Evolutionary conservation across 1,139 yeast genomes (phyloP), one percentile per base, ranked within the genome.

Genomic region (Candida glucosophila): DNA sequence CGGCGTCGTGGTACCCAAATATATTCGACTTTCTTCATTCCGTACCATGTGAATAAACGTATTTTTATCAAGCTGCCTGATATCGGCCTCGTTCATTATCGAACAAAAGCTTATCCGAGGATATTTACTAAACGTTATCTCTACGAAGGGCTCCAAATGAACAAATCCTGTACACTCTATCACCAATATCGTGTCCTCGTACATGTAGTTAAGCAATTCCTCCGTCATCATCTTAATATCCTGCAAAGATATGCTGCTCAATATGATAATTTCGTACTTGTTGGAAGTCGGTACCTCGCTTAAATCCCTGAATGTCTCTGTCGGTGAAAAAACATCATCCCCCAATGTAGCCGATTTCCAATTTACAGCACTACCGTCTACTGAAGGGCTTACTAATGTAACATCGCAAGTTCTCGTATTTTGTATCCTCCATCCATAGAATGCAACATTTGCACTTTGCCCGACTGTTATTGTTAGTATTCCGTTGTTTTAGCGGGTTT

Each of bases 131-230:
- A 56, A 47, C 29, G 52, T 50, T 34, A 57, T 46, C 28, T 50
- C 53, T 20, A 78, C 65, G 47, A 78, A 79, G 8, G 83, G 80
- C 45, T 79, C 88, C 32, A 80, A 49, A 43, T 77, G 77, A 28
- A 80, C 69, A 44, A 71, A 79, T 5, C 83, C 83, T 2, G 83
- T 72, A 30, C 77, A 69, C 49, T 80, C 92, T 22, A 79, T 53
- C 16, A 79, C 55, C 8, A 80, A 54, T 20, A 73, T 55, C 14
- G 83, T 61, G 21, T 52, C 39, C 12, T 41, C 37, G 22, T 48
- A 38, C 14, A 63, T 36, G 25, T 40, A 46, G 2, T 59, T 55
- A 15, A 33, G 38, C 17, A 63, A 35, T 14, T 39, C 43, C 15
- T 39, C 36, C 25, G 64, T 50, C 5, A 46, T 29, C 4, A 39